phyloP scores from a whole-genome alignment of 805 yeast genomes.

The Kregervanrija pseudodelftensis region DNA sequence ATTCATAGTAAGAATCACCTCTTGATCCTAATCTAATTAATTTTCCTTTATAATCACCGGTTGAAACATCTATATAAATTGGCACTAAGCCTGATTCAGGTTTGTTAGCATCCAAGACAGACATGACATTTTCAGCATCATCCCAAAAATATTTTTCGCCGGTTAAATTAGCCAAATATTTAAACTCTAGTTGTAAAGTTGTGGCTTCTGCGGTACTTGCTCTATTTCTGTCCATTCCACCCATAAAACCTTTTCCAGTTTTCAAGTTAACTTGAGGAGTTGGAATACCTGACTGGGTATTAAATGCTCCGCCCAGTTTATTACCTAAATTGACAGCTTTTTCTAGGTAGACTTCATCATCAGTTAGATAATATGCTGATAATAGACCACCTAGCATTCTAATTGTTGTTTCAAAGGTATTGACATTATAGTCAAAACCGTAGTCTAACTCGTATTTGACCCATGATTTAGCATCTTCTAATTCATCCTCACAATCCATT shows the following conservation, averaged over 20 bases:
- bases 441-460: constrained; percentile 62
- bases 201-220: constrained; percentile 89
- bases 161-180: constrained; percentile 71
- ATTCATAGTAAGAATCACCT: constrained; percentile 92
- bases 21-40: constrained; percentile 79
- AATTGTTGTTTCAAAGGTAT: constrained; percentile 89
- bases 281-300: constrained; percentile 63
- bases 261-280: constrained; percentile 69
- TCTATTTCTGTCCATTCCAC: constrained; percentile 60
- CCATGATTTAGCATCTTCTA: constrained; percentile 64
- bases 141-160: constrained; percentile 79
- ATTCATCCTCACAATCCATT: constrained; percentile 64
- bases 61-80: constrained; percentile 66
- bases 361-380: constrained; percentile 68
- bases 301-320: constrained; percentile 62
- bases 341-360: constrained; percentile 64
- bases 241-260: constrained; percentile 48
- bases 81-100: constrained; percentile 72
- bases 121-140: constrained; percentile 65
- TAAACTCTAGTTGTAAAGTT: constrained; percentile 80
- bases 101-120: constrained; percentile 55
- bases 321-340: constrained; percentile 78
- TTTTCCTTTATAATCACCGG: constrained; percentile 59
- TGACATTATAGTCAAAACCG: constrained; percentile 66
- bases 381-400: constrained; percentile 91